Base-by-base conservation (phyloP, 1,284 basidiomycete genomes). In the Apiotrichum porosum region DNA sequence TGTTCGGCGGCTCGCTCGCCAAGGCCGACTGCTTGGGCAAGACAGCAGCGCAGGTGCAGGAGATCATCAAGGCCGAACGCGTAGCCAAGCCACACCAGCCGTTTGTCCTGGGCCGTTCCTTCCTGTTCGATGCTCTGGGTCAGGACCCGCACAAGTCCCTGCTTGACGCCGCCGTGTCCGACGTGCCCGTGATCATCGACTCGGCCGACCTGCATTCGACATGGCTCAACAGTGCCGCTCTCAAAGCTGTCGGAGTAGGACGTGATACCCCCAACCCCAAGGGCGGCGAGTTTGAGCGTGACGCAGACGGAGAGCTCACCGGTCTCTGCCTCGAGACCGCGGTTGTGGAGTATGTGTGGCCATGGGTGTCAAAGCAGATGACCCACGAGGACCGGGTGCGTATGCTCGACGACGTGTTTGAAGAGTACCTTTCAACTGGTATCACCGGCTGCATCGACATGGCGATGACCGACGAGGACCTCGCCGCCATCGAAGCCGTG, bases 101-200 rank as follows among this genome's bases (percentile, higher is more conserved):
- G 18, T 37, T 46, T 21, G 26, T 65, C 3, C 56, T 62, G 18
- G 62, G 60, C 22, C 40, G 47, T n/a, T 46, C 49, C 26, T 62
- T 60, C 44, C 50, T 55, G 34, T 58, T 54, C 33, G 62, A 65
- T 28, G 51, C 52, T 14, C 46, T 61, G n/a, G 58, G 58, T 12
- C 35, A 30, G 12, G 28, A 23, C 21, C 58, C 60, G 8, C 52
- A 61, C 47, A 44, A 50, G 12, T 33, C 34, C n/a, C 47, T 46
- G 36, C 56, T 68, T 24, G 66, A 66, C 51, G 56, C 52, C 10
- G 51, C 54, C 4, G 26, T 56, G 3, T 44, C 55, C 10, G 62
- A 62, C 36, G 36, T 62, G 1, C 62, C 66, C n/a, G 56, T 66
- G 15, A 52, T 61, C 36, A 61, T 68, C 49, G 63, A 66, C 42